phyloP scores from a whole-genome alignment of 352 stramenopile genomes.

The Blastocystis sp. region DNA sequence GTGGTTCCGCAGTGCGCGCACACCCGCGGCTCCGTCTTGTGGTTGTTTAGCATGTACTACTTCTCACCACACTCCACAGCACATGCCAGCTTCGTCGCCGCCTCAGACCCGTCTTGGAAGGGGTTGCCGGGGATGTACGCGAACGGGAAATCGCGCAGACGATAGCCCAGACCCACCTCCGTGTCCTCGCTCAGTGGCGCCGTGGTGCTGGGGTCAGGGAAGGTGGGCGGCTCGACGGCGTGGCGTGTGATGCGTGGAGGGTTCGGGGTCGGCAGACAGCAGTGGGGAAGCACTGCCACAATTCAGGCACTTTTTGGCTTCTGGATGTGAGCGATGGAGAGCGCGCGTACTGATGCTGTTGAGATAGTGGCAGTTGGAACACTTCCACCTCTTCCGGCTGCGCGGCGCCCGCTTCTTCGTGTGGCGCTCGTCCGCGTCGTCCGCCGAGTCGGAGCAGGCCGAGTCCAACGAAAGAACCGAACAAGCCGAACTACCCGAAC shows the following conservation, averaged over 20 bases:
- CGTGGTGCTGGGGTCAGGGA: not conserved
- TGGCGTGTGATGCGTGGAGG: not conserved
- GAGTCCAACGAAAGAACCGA: not conserved
- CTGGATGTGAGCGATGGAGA: not conserved
- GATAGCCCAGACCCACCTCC: conserved; percentile 49
- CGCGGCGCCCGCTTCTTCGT: conserved; percentile 10
- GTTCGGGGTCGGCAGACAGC: not conserved
- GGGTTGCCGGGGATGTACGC: conserved; percentile 45
- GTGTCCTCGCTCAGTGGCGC: conserved; percentile 8
- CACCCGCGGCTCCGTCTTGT: conserved; percentile 31
- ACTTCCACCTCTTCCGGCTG: conserved; percentile 51
- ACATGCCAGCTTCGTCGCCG: conserved; percentile 33
- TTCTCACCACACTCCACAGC: not conserved
- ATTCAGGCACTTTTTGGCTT: conserved; percentile 45
- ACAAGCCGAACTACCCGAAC: no score
- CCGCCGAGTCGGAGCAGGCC: not conserved
- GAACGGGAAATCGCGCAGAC: conserved; percentile 54
- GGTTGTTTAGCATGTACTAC: conserved; percentile 15
- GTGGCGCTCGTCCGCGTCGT: not conserved
- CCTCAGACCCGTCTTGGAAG: conserved; percentile 28
- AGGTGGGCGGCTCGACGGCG: not conserved
- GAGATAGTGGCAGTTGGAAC: conserved; percentile 53
- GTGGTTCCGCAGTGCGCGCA: conserved; percentile 54
- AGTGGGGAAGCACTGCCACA: conserved; percentile 35
- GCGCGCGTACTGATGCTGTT: conserved; percentile 27